Base-by-base conservation (phyloP, 1,139 yeast genomes). In the Kluyveromyces marxianus region DNA sequence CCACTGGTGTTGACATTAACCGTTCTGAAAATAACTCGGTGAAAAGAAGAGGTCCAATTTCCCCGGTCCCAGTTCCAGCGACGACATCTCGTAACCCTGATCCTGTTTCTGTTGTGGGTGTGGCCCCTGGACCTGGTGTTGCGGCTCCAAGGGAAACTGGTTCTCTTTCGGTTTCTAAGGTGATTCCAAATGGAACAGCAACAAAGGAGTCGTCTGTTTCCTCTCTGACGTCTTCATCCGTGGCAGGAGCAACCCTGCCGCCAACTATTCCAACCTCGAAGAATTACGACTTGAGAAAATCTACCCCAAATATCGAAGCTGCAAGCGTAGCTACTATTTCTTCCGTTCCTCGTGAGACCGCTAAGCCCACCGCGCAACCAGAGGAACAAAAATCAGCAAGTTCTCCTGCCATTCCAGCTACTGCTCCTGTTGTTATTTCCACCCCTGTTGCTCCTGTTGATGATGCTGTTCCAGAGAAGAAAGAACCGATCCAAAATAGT, bases 231-330 rank as follows among this genome's bases (percentile, higher is more conserved):
- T 35, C 48, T 4, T 54, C 58, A 4, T 48, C 53, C 29, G 57
- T 56, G 48, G 65, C 65, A 6, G 69, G 67, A 39, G 68, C 68
- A 1, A 63, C 68, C 7, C 42, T 65, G n/a, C 68, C 68, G 4
- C 50, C 51, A 21, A 50, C 57, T 7, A 62, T 64, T 28, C 68
- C 68, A 41, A 62, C 67, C 3, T 64, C 68, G 4, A 56, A 59
- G 42, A 61, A 63, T 38, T 60, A 55, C 41, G 53, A 59, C 44
- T 44, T 52, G 31, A 58, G 67, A 49, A 45, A 51, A 34, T 40
- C 43, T 14, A 27, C 37, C n/a, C 33, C 37, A 8, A 34, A 25
- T 27, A 34, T 27, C 7, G 38, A 33, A 2, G 24, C 43, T 4
- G 37, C 43, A 34, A 40, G 43, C 21, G 37, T 40, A 26, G 38